Percentiles rank a stretch among this genome's conserved stretches.
These are phyloP conservation scores for Choanephora cucurbitarum DNA, from an alignment of 371 early-diverging fungal species.

Conservation along the genomic window DNA sequence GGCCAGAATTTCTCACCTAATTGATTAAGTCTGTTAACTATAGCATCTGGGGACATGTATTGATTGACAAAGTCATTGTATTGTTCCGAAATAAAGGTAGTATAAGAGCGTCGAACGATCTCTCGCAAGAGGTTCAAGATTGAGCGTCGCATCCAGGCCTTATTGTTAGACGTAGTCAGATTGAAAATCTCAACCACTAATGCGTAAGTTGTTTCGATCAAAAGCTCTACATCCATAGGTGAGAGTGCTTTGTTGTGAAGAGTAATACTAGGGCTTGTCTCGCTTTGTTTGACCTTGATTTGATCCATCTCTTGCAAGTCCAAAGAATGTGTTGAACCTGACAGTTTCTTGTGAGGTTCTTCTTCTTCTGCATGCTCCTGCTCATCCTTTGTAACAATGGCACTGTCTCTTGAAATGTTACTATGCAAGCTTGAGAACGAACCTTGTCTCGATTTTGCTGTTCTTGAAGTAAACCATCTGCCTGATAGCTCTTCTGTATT, in stretches of 20 bases:
- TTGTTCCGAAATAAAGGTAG: slow-evolving; percentile 38
- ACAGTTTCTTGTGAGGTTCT: neutral
- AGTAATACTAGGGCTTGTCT: neutral
- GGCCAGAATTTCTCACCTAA: slow-evolving; percentile 40
- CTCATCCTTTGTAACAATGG: neutral
- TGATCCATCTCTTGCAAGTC: neutral
- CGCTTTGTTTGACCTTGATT: neutral
- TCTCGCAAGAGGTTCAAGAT: slow-evolving; percentile 41
- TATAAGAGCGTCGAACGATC: slow-evolving; percentile 45
- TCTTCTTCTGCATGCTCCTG: neutral
- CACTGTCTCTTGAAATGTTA: slow-evolving; percentile 2
- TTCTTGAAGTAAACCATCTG: slow-evolving; percentile 18
- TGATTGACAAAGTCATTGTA: slow-evolving; percentile 37
- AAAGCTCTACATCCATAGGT: slow-evolving; percentile 44
- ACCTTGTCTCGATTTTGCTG: slow-evolving; percentile 21
- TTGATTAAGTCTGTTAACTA: slow-evolving; percentile 23
- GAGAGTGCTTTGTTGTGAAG: slow-evolving; percentile 20
- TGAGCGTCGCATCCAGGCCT: slow-evolving; percentile 49
- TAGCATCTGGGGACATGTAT: slow-evolving; percentile 35
- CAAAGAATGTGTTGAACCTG: neutral
- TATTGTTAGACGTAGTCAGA: slow-evolving; percentile 45
- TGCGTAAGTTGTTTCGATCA: slow-evolving; percentile 54
- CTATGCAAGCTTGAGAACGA: slow-evolving; percentile 30
- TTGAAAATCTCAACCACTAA: slow-evolving; percentile 50
- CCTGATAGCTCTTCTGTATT: slow-evolving; percentile 5